Percentiles rank a stretch among this genome's conserved stretches.
These are phyloP conservation scores for Berberis vulgaris DNA, from an alignment of 164 flowering plant species.

Conservation along the genomic window DNA sequence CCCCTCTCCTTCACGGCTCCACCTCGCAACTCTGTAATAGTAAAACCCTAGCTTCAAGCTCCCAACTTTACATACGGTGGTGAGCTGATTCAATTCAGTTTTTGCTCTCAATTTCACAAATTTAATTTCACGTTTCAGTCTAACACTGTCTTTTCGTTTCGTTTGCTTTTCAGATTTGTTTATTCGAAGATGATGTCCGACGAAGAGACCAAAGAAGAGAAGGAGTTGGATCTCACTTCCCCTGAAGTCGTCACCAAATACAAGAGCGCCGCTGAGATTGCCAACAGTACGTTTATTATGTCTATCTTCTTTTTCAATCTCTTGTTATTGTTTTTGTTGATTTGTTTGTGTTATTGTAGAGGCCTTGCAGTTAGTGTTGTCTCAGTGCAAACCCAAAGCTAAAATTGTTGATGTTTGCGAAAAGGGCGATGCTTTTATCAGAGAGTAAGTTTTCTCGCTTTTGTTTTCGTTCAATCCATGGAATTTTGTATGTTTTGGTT, in stretches of 20 bases:
- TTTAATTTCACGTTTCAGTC: no score
- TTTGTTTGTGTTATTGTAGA: constrained; percentile 29
- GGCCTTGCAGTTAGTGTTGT: constrained; percentile 76
- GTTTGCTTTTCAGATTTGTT: no score
- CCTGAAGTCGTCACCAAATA: constrained; percentile 86
- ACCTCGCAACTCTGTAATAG: no score
- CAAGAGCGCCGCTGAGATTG: constrained; percentile 77
- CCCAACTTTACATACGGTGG: no score
- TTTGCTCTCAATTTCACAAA: no score
- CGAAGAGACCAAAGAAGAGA: constrained; percentile 54
- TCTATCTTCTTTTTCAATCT: background rate
- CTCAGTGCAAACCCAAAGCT: constrained; percentile 74
- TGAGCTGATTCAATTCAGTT: no score
- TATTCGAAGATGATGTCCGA: constrained; percentile 59
- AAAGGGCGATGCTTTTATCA: constrained; percentile 72
- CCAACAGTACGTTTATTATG: constrained; percentile 37
- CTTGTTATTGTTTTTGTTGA: background rate
- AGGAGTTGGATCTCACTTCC: constrained; percentile 76
- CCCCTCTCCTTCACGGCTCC: no score
- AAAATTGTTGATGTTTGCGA: constrained; percentile 88
- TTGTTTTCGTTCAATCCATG: background rate
- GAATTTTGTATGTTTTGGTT: no score
- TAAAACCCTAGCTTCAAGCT: no score
- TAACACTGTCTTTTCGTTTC: no score
- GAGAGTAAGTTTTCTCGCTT: constrained; percentile 46